Evolutionary conservation across 345 rosid genomes (phyloP).

Genomic region (Odontarrhena argentea): DNA sequence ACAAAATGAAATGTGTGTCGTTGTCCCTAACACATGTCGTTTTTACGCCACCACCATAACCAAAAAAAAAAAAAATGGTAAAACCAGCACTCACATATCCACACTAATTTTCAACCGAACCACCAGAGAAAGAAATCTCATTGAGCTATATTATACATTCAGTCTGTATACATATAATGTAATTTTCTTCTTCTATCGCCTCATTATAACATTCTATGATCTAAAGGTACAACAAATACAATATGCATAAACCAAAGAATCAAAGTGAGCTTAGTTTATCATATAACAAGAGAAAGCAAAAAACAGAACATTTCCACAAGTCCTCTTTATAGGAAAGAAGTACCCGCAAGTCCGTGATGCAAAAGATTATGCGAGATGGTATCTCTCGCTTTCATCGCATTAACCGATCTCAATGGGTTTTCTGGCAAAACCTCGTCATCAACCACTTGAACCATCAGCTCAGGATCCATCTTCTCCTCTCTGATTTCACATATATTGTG

Average conservation of each 20-base stretch:
- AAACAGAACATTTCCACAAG: constrained; percentile 14
- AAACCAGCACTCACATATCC: neutral
- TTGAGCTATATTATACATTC: constrained; percentile 6
- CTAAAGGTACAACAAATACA: constrained; percentile 33
- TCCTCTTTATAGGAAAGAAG: constrained; percentile 50
- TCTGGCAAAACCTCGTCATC: constrained; percentile 81
- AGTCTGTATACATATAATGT: neutral
- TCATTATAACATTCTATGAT: constrained; percentile 31
- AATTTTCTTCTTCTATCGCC: constrained; percentile 35
- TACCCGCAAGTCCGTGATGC: constrained; percentile 78
- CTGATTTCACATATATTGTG: constrained; percentile 74
- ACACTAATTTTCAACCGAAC: neutral
- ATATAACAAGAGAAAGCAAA: neutral
- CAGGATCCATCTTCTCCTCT: constrained; percentile 54
- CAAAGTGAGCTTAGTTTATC: constrained; percentile 27
- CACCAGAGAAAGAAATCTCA: constrained; percentile 6
- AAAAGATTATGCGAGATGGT: constrained; percentile 70
- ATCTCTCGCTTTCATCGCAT: constrained; percentile 68
- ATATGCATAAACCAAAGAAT: constrained; percentile 42
- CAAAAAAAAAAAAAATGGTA: neutral
- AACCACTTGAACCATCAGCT: constrained; percentile 49
- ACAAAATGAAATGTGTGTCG: neutral
- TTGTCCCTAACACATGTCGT: neutral
- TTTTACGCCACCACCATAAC: neutral
- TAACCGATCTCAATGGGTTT: constrained; percentile 49